These are phyloP conservation scores for Fusarium sp. DNA, from an alignment of 2,329 filamentous ascomycete species.

Conservation along the genomic window DNA sequence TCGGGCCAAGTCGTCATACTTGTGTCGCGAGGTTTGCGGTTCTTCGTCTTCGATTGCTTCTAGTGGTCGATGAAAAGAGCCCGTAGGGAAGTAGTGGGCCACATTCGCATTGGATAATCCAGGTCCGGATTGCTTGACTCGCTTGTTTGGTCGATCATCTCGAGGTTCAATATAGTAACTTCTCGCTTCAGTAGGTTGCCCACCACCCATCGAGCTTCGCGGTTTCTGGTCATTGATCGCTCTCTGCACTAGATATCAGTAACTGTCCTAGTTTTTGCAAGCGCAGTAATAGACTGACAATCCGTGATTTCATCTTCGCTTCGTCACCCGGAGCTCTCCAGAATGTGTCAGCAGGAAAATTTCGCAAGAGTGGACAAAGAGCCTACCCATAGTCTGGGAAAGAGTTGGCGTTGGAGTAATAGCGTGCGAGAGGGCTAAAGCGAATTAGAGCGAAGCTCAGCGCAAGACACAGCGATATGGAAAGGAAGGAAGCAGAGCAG, in stretches of 20 bases:
- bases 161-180: background rate
- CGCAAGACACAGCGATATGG: slow-evolving; percentile 3
- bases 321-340: slow-evolving; percentile 44
- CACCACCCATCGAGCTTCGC: slow-evolving; percentile 36
- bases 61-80: background rate
- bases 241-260: slow-evolving; percentile 39
- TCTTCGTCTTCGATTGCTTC: slow-evolving; percentile 30
- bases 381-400: slow-evolving; percentile 58
- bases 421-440: slow-evolving; percentile 50
- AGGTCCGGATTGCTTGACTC: slow-evolving; percentile 30
- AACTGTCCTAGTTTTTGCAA: background rate
- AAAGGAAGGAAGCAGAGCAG: slow-evolving; percentile 18
- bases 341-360: slow-evolving; percentile 33
- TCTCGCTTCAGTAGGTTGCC: background rate
- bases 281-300: slow-evolving; percentile 38
- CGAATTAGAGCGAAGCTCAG: slow-evolving; percentile 22
- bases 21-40: background rate
- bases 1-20: slow-evolving; percentile 29
- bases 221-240: slow-evolving; percentile 40
- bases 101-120: background rate
- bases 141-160: slow-evolving; percentile 38
- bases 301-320: slow-evolving; percentile 32
- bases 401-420: slow-evolving; percentile 52
- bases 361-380: slow-evolving; percentile 13
- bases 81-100: slow-evolving; percentile 8